Base-by-base conservation (phyloP, 805 yeast species). In the Myxozyma vanderwaltii region DNA sequence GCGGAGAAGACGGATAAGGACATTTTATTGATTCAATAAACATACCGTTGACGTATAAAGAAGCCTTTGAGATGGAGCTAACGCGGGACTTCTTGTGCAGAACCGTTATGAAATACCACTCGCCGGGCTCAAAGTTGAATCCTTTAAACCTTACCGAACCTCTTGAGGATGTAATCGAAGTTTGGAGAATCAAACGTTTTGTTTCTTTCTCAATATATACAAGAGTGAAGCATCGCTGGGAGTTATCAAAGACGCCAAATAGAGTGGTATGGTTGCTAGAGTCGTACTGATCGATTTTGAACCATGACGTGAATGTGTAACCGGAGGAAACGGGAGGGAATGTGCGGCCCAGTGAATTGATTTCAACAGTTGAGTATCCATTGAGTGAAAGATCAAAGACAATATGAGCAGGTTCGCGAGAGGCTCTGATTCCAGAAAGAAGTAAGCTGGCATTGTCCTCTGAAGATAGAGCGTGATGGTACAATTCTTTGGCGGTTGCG, bases 101-200 rank as follows among this genome's bases (percentile, higher is more conserved):
- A 26, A 67, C 29, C 24, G 56, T 62, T 7, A 67, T 36, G 58
- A 65, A 67, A 27, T 67, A 63, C 67, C 70, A 65, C 29, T 41
- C 35, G 6, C 65, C 65, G n/a, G 60, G 51, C 26, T 64, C 61
- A 26, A 67, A 63, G 12, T 38, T 47, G 13, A 49, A 43, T n/a
- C 55, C 39, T 51, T 59, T 67, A 47, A 67, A 67, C 29, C 63
- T 24, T 2, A 55, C 63, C 6, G 66, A 57, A 3, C 64, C 63
- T n/a, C 65, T 29, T n/a, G 54, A 40, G 2, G 65, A 61, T 5
- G 59, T 56, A 4, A 58, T 44, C 23, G 64, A 51, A 2, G 65
- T 57, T 51, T 65, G 69, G 26, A 67, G 45, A 17, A 58, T 52
- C 19, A 61, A 56, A 17, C 56, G 59, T 26, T 36, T 27, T 10